A percentile compares a stretch with the other conserved stretches of the same genome.
phyloP scores from a whole-genome alignment of 1,139 yeast species.

The Arxiozyma bovina region DNA sequence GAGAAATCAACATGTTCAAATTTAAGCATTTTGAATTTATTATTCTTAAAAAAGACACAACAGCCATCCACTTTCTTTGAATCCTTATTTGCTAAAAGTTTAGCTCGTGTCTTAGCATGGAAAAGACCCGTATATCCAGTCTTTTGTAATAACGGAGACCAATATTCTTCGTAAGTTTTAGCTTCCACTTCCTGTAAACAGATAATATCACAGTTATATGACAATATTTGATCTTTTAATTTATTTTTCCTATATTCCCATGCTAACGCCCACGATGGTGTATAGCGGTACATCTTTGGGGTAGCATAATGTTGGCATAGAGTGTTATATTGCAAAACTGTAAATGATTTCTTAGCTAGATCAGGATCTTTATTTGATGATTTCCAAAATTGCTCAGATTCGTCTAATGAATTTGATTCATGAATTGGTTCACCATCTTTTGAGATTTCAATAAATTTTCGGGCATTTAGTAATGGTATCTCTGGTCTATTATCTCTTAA shows the following conservation, averaged over 20 bases:
- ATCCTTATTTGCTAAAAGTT: constrained; percentile 77
- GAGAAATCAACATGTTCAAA: constrained; percentile 78
- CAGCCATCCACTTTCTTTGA: constrained; percentile 95
- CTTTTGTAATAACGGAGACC: constrained; percentile 66
- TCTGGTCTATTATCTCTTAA: constrained; percentile 77
- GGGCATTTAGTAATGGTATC: constrained; percentile 53
- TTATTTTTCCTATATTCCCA: constrained; percentile 87
- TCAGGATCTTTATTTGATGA: constrained; percentile 32
- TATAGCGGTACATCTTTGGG: constrained; percentile 80
- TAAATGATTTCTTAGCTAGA: constrained; percentile 41
- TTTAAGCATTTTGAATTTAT: constrained; percentile 61
- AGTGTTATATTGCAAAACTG: constrained; percentile 80
- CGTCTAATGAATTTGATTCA: constrained; percentile 26
- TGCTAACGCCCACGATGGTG: constrained; percentile 93
- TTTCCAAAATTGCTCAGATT: constrained; percentile 18
- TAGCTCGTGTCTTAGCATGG: constrained; percentile 84
- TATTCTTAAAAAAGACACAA: constrained; percentile 73
- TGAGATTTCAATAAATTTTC: constrained; percentile 75
- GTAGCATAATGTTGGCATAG: constrained; percentile 95
- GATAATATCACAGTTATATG: constrained; percentile 61
- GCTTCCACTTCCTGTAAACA: constrained; percentile 96
- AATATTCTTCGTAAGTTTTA: constrained; percentile 72
- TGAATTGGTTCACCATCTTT: constrained; percentile 63
- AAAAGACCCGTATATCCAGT: constrained; percentile 76
- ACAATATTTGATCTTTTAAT: constrained; percentile 62